Evolutionary conservation across 2,329 filamentous ascomycete species (phyloP), one percentile per base, ranked within the genome.

Genomic region (Periconia macrospinosa): DNA sequence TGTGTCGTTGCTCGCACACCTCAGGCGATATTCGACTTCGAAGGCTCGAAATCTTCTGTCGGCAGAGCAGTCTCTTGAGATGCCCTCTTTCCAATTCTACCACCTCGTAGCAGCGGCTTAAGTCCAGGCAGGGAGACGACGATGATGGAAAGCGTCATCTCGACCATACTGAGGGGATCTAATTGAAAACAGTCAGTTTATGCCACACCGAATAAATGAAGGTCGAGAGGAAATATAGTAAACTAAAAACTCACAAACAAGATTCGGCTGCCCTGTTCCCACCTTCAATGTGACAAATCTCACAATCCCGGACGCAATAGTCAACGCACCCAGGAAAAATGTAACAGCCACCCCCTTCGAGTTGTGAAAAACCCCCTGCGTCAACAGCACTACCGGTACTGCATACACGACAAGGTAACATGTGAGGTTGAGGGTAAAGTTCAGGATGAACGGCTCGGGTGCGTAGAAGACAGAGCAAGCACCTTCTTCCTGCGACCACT

Each of bases 381-480:
- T 18, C 18, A 64, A 44, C 3, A 64, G 50, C 2, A 61, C 51
- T 0, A 55, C 35, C 1, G 61, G 61, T 8, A 64, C 54, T 0
- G 61, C 52, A 20, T 64, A 64, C 3, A 61, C 58, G 0, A 59
- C 57, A 1, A 64, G 49, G 45, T 64, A 64, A 19, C 61, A 64
- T 1, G 61, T 60, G 18, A 64, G 23, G 6, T 64, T 64, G 20
- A 64, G 56, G 0, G 61, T 62, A n/a, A 64, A 64, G 54, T 64
- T 62, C n/a, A 64, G 42, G 20, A 64, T 64, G n/a, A 64, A 64
- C 0, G 60, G 61, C 42, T 64, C 61, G 1, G 61, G 61, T 1
- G 61, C 61, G 20, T 62, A 64, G 47, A 64, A 64, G 0, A 64
- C 61, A 1, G 61, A 64, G 41, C 61, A 64, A 1, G 61, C 61